phyloP scores from a whole-genome alignment of 1,284 basidiomycete species.

The Agaricales sp. region DNA sequence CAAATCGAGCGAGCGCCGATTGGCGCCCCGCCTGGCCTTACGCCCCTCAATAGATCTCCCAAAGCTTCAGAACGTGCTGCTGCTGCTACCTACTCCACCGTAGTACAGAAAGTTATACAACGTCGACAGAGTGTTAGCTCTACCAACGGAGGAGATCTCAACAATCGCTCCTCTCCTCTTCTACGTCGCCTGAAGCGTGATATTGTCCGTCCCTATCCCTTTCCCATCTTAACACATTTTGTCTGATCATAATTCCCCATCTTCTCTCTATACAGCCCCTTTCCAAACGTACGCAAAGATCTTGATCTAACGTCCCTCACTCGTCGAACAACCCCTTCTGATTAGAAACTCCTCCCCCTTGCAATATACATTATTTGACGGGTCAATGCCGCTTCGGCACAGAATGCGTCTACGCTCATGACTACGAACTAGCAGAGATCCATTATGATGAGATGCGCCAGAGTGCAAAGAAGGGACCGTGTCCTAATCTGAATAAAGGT shows the following conservation, averaged over 20 bases:
- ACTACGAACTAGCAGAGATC: constrained; percentile 42
- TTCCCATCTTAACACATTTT: constrained; percentile 10
- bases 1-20: constrained; percentile 16
- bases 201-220: constrained; percentile 24
- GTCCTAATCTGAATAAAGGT: constrained; percentile 45
- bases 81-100: not conserved
- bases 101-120: not conserved
- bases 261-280: constrained; percentile 29
- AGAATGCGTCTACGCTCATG: constrained; percentile 47
- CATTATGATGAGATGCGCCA: constrained; percentile 37
- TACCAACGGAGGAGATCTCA: not conserved
- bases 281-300: constrained; percentile 39
- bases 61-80: not conserved
- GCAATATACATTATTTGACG: constrained; percentile 50
- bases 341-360: constrained; percentile 49
- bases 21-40: not conserved
- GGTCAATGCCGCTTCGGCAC: constrained; percentile 38
- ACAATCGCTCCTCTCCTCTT: not conserved
- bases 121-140: not conserved
- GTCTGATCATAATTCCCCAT: constrained; percentile 10
- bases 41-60: constrained; percentile 3
- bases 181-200: constrained; percentile 32
- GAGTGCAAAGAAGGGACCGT: constrained; percentile 50
- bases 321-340: constrained; percentile 9
- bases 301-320: constrained; percentile 9